Evolutionary conservation across 2,329 filamentous ascomycete genomes (phyloP).

Genomic region (Colletotrichum sp.): DNA sequence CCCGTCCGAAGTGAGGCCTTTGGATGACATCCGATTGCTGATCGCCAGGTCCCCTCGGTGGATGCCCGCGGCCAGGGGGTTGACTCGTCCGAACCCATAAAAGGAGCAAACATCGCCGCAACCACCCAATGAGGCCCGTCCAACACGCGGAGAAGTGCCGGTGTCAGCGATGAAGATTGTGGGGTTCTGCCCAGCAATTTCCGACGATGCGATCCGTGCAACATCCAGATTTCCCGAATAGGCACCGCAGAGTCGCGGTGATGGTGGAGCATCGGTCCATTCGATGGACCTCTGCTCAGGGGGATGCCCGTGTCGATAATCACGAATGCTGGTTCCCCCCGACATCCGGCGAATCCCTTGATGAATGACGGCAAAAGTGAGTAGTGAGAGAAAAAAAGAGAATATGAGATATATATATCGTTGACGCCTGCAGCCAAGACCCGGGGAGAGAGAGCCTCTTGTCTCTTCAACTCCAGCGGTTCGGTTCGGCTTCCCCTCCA

Average conservation of each 20-base stretch:
- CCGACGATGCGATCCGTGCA: conserved; percentile 8
- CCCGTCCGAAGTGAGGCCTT: not conserved
- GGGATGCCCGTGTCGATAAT: not conserved
- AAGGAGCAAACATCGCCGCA: not conserved
- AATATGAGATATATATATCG: not conserved
- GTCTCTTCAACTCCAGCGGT: not conserved
- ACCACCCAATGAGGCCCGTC: not conserved
- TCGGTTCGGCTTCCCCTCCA: not conserved
- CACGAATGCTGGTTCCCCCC: not conserved
- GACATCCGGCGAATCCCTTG: not conserved
- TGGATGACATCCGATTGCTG: not conserved
- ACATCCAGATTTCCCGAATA: not conserved
- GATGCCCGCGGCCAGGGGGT: not conserved
- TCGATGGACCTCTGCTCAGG: not conserved
- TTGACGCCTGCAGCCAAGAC: not conserved
- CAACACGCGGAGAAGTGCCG: not conserved
- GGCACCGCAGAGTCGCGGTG: not conserved
- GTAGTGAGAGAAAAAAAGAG: not conserved
- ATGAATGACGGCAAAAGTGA: not conserved
- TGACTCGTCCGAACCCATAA: conserved; percentile 11
- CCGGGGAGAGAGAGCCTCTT: not conserved
- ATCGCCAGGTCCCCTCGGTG: not conserved
- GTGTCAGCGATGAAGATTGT: not conserved
- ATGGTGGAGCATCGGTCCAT: conserved; percentile 1
- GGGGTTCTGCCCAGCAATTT: conserved; percentile 10